Base-by-base conservation (phyloP, 345 rosid species). In the Conringia planisiliqua region DNA sequence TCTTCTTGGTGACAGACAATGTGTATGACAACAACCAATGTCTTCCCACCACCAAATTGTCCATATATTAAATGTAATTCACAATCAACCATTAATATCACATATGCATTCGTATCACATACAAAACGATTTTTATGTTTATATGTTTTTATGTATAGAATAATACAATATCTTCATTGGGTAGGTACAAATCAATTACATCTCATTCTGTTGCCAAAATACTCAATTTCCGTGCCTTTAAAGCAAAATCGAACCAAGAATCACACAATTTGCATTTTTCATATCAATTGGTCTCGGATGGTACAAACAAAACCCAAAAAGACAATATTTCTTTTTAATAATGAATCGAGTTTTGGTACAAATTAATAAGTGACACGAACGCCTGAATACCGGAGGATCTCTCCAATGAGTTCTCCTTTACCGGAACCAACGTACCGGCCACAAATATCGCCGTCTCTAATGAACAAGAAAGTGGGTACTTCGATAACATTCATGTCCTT, bases 351-450 rank as follows among this genome's bases (percentile, higher is more conserved):
- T 68, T 60, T n/a, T 67, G 39, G 47, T 68, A 61, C 68, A 70
- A 33, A 14, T 58, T 42, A 56, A 6, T 82, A 84, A 13, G 98
- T 91, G 2, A 94, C 95, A 47, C 95, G 90, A 72, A 94, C 95
- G 0, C 96, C 98, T 70, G 89, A 89, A 84, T 94, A 91, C 78
- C 92, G 85, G 17, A 94, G 88, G 67, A 90, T 88, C 73, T 94
- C 97, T 2, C 98, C 98, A 12, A 88, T 88, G 51, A 94, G 96
- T 80, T 94, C 98, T 17, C 98, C 98, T 81, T 86, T 91, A 12
- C 98, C 95, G 1, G 98, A 91, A 10, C 98, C 97, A 27, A 91
- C 98, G 35, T 91, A 87, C 79, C 97, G 85, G 18, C 97, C 97
- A 51, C 83, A 2, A 35, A 91, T 91, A 71, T 86, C 59, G 0